A percentile compares a stretch with the other conserved stretches of the same genome.
phyloP scores from a whole-genome alignment of 768 basidiomycete species.

The Rhodotorula diobovata region DNA sequence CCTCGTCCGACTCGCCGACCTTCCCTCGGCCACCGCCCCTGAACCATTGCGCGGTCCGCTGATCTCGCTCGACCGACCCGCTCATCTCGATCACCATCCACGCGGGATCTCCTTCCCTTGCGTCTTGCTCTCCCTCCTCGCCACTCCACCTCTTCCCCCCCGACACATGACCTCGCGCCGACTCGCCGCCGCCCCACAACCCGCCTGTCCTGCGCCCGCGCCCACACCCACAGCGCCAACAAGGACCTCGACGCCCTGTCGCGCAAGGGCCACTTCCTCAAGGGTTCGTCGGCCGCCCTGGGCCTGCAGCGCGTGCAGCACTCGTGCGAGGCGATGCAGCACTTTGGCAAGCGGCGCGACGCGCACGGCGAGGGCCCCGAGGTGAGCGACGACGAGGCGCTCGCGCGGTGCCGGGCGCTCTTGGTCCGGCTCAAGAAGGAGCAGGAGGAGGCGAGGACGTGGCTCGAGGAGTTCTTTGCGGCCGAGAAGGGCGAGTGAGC shows the following conservation, averaged over 20 bases:
- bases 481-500: not conserved
- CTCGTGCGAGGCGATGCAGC: slow-evolving; percentile 86
- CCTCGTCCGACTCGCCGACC: not conserved
- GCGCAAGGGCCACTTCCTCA: slow-evolving; percentile 83
- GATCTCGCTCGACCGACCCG: not conserved
- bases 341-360: slow-evolving; percentile 69
- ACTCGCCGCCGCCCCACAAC: too few relatives aligned
- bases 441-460: slow-evolving; percentile 60
- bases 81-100: not conserved
- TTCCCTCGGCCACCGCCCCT: not conserved
- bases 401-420: slow-evolving; percentile 56
- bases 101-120: not conserved
- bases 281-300: slow-evolving; percentile 91
- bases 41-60: too few relatives aligned
- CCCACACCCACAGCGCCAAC: slow-evolving; percentile 31
- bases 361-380: slow-evolving; percentile 47
- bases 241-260: slow-evolving; percentile 64
- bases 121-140: not conserved
- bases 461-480: not conserved
- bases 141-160: not conserved
- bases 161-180: not conserved
- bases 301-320: slow-evolving; percentile 75
- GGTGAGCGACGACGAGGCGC: slow-evolving; percentile 44
- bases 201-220: not conserved
- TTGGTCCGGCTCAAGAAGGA: slow-evolving; percentile 63